A percentile compares a stretch with the other conserved stretches of the same genome.
These are phyloP conservation scores for Talaromyces stipitatus DNA, from an alignment of 495 filamentous ascomycete species.

Conservation along the genomic window DNA sequence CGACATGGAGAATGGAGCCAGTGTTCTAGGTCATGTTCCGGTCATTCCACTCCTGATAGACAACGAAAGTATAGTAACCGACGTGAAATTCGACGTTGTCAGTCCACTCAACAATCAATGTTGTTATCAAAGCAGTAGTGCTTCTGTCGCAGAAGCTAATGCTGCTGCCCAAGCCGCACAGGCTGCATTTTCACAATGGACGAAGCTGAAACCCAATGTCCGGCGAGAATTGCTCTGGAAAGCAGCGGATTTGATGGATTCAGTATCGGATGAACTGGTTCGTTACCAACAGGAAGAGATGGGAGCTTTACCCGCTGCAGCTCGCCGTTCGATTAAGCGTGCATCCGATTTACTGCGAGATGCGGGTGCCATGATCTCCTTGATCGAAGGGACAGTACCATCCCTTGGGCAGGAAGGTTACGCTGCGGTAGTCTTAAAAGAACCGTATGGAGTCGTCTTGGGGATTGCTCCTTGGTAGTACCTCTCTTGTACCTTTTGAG, in stretches of 20 bases:
- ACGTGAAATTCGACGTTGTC: conserved; percentile 57
- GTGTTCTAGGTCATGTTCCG: too few species aligned
- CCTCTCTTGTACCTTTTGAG: neutral
- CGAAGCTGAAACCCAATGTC: conserved; percentile 46
- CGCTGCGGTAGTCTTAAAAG: conserved; percentile 65
- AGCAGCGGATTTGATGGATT: conserved; percentile 51
- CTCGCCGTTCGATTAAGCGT: too few species aligned
- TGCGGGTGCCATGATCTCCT: too few species aligned
- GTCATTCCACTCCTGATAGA: conserved; percentile 17
- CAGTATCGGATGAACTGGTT: too few species aligned
- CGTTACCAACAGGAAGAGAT: conserved; percentile 56
- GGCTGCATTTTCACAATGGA: conserved; percentile 66
- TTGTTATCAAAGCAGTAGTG: conserved; percentile 53
- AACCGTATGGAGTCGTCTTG: conserved; percentile 76
- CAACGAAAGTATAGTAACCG: conserved; percentile 26
- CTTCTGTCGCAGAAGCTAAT: conserved; percentile 52
- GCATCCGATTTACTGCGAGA: conserved; percentile 43
- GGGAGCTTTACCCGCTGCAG: conserved; percentile 44
- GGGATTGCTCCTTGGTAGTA: conserved; percentile 70
- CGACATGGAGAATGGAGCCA: too few species aligned
- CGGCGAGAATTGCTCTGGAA: conserved; percentile 67
- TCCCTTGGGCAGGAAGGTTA: too few species aligned
- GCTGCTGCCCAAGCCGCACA: conserved; percentile 46
- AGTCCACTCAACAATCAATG: conserved; percentile 55
- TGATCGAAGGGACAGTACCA: too few species aligned